Evolutionary conservation across 805 yeast genomes (phyloP).

Genomic region (Wickerhamomyces queroliae): DNA sequence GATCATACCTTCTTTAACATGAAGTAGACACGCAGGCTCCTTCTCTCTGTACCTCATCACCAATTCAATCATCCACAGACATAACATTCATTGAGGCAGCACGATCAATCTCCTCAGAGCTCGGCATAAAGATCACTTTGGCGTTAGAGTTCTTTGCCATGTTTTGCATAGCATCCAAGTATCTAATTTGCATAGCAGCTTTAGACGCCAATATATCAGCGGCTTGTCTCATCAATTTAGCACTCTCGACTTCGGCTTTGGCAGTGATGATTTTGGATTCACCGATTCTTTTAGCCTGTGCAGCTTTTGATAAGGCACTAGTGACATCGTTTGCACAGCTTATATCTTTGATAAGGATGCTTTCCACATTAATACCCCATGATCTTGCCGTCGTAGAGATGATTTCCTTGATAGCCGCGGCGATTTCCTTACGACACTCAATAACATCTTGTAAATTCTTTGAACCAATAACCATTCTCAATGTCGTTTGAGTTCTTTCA

Average conservation of each 20-base stretch:
- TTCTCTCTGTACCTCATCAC: background rate
- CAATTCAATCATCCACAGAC: background rate
- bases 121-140: constrained; percentile 73
- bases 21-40: no score
- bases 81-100: background rate
- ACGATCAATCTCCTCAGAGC: constrained; percentile 33
- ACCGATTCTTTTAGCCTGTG: constrained; percentile 71
- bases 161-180: constrained; percentile 71
- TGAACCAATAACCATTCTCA: constrained; percentile 67
- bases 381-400: constrained; percentile 55
- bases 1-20: no score
- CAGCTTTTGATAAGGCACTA: constrained; percentile 62
- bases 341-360: constrained; percentile 63
- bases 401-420: constrained; percentile 54
- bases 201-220: constrained; percentile 70
- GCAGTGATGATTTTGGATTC: constrained; percentile 73
- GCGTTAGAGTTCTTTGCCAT: constrained; percentile 60
- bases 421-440: constrained; percentile 68
- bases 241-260: constrained; percentile 69
- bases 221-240: constrained; percentile 72
- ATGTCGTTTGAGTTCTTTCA: constrained; percentile 68
- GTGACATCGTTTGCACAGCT: constrained; percentile 49
- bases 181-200: constrained; percentile 75
- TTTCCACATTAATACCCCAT: constrained; percentile 70
- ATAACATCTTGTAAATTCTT: constrained; percentile 64